These are phyloP conservation scores for Curvularia eragrostidis DNA, from an alignment of 2,329 filamentous ascomycete species.

Conservation along the genomic window DNA sequence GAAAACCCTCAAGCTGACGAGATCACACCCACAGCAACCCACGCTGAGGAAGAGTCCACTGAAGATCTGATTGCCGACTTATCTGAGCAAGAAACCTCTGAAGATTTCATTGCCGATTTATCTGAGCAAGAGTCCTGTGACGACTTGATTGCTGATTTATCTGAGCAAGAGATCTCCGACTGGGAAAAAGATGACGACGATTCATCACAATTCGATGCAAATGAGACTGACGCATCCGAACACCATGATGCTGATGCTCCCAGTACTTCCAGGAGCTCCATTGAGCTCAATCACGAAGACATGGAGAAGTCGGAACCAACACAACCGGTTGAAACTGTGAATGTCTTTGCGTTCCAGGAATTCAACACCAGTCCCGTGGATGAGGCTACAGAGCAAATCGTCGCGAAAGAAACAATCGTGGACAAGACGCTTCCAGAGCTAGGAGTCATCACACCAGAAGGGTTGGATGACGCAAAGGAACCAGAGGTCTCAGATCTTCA, in stretches of 20 bases:
- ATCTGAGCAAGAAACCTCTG: not conserved
- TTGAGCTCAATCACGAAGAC: slow-evolving; percentile 1
- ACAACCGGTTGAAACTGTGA: not conserved
- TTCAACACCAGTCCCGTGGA: not conserved
- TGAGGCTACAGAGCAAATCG: not conserved
- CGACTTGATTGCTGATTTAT: not conserved
- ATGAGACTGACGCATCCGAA: slow-evolving; percentile 15
- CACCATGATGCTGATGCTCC: slow-evolving; percentile 5
- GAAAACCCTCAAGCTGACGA: slow-evolving; percentile 3
- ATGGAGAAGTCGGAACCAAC: slow-evolving; percentile 1
- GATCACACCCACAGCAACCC: not conserved
- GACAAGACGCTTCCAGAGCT: not conserved
- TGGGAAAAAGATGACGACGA: slow-evolving; percentile 9
- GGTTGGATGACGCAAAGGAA: not conserved
- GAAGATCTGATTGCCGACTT: not conserved
- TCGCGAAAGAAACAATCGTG: not conserved
- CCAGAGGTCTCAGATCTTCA: not conserved
- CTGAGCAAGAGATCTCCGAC: slow-evolving; percentile 2
- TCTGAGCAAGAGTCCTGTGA: not conserved
- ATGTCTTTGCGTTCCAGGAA: not conserved
- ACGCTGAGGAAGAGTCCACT: not conserved
- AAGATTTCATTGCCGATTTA: not conserved
- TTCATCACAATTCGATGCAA: slow-evolving; percentile 5
- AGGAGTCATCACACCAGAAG: not conserved
- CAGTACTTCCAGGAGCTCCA: not conserved